Conservation (phyloP, 2,329 filamentous ascomycete genomes). For the Sarocladium kiliense region DNA sequence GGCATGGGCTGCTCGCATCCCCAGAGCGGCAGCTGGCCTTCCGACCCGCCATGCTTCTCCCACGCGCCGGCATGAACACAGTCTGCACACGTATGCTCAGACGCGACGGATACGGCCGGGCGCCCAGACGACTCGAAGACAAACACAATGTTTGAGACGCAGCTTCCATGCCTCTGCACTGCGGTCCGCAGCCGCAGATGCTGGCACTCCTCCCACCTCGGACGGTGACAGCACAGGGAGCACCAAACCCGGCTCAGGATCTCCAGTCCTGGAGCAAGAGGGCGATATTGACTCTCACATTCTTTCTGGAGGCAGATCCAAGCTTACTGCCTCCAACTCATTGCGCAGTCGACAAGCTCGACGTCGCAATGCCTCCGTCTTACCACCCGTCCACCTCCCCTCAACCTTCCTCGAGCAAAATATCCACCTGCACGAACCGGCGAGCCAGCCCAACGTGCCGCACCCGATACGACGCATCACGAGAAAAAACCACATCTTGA, state of each 20-base stretch:
- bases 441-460: background rate
- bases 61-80: background rate
- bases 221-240: background rate
- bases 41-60: background rate
- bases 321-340: background rate
- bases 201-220: background rate
- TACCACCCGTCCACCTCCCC: slow-evolving; percentile 3
- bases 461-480: background rate
- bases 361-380: slow-evolving; percentile 6
- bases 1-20: slow-evolving; percentile 10
- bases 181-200: background rate
- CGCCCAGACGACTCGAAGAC: background rate
- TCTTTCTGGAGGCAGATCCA: background rate
- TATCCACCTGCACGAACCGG: background rate
- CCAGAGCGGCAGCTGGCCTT: slow-evolving; percentile 6
- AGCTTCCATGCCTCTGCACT: background rate
- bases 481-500: too few relatives aligned
- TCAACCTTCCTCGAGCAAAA: background rate
- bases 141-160: background rate
- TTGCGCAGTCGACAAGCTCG: slow-evolving; percentile 7
- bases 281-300: background rate
- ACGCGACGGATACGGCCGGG: background rate
- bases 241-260: background rate
- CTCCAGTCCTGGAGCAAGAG: background rate
- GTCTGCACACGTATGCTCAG: background rate